Percentiles rank a stretch among this genome's conserved stretches.
Evolutionary conservation across 1,284 basidiomycete genomes (phyloP).

Genomic region (Gomphus sp.): DNA sequence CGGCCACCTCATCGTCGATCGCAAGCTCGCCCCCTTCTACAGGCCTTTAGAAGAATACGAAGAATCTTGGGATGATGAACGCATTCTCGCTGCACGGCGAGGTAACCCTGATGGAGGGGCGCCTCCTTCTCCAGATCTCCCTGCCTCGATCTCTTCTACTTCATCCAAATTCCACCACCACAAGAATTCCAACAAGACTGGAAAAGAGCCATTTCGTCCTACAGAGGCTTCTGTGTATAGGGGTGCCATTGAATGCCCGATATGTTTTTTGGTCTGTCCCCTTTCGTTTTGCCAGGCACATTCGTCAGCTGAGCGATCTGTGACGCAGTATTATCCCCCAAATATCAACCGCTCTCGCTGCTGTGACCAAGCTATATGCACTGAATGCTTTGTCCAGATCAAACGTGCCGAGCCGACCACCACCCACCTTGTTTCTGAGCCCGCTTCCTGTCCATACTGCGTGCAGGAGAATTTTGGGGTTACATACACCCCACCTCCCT

Average conservation of each 20-base stretch:
- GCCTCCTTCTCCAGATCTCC: constrained; percentile 20
- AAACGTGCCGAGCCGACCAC: constrained; percentile 91
- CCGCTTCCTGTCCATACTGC: constrained; percentile 94
- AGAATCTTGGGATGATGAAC: constrained; percentile 76
- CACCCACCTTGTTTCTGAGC: constrained; percentile 88
- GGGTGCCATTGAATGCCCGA: constrained; percentile 94
- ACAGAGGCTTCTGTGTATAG: constrained; percentile 76
- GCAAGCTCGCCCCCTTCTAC: constrained; percentile 92
- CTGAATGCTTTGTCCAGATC: constrained; percentile 99
- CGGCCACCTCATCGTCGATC: constrained; percentile 78
- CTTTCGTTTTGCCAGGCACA: constrained; percentile 11
- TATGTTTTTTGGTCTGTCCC: constrained; percentile 88
- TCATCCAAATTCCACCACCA: constrained; percentile 33
- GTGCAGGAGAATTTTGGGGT: constrained; percentile 96
- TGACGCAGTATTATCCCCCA: constrained; percentile 75
- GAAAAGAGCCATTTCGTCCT: constrained; percentile 47
- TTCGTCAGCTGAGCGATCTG: constrained; percentile 3
- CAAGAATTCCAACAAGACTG: constrained; percentile 29
- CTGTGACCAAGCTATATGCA: constrained; percentile 97
- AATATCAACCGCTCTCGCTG: constrained; percentile 97
- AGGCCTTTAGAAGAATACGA: constrained; percentile 91
- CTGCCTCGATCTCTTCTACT: constrained; percentile 14
- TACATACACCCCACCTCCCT: constrained; percentile 78
- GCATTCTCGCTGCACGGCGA: constrained; percentile 70
- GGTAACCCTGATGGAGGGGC: constrained; percentile 41